Evolutionary conservation across 345 rosid species (phyloP), one percentile per base, ranked within the genome.

Genomic region (Acer saccharum): DNA sequence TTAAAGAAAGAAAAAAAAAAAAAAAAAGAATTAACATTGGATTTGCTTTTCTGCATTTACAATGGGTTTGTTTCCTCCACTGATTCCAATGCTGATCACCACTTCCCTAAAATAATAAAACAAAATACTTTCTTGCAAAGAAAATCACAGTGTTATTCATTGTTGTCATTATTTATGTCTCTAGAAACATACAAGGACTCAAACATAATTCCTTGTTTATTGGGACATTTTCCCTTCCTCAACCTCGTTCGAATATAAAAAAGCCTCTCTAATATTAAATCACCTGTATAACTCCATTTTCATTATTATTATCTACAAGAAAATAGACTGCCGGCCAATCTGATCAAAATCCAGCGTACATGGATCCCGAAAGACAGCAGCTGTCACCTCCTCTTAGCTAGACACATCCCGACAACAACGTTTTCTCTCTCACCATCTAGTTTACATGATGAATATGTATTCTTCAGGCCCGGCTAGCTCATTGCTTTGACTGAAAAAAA

Each of bases 261-360:
- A 25, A 25, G 27, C 27, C 1, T 25, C 25, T 1, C 25, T 23
- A 23, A 32, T 32, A 32, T 3, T 32, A 32, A 32, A 73, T 23
- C 25, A 23, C 25, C 25, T 23, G 25, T 23, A 25, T 25, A 25
- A 25, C 27, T 25, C 27, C 27, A 25, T 25, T 25, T 25, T 25
- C 27, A 25, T 25, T 76, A 54, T 80, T 76, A 76, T 78, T 82
- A 85, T 83, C 83, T 83, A 83, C 88, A 83, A 65, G 65, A 83
- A 83, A 72, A 83, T 32, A 81, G 18, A 10, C 60, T 71, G n/a
- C 72, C 63, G 35, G 75, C 43, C 12, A 41, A 68, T 78, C 71
- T 25, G 44, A 66, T 17, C 80, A 75, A 29, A 75, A 80, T 65
- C 80, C 77, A 18, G 72, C 44, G 5, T 41, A 20, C 62, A 65